phyloP scores from a whole-genome alignment of 257 asterid genomes.

The Anisodus tanguticus region DNA sequence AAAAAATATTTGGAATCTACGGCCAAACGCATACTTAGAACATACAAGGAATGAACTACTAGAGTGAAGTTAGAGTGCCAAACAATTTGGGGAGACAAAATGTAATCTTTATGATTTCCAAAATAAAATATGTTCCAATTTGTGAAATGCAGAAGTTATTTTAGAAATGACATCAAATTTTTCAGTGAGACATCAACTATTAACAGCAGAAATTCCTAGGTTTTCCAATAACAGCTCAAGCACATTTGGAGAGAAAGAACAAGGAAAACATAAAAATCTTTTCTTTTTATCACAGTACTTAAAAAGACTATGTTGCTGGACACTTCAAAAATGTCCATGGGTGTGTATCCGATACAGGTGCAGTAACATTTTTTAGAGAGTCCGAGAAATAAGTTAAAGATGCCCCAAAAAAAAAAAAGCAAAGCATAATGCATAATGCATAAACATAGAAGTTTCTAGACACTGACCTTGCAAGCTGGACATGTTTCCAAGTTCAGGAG shows the following conservation, averaged over 20 bases:
- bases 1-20: no score
- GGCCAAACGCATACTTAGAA: no score
- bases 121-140: not conserved
- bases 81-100: not conserved
- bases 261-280: not conserved
- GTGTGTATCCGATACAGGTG: no score
- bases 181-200: not conserved
- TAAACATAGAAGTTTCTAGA: not conserved
- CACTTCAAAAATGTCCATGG: no score
- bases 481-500: conserved; percentile 70
- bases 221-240: not conserved
- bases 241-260: not conserved
- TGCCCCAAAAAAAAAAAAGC: not conserved
- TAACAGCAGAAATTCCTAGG: conserved; percentile 5
- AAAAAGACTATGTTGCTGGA: no score
- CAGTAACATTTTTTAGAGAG: not conserved
- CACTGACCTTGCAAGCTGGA: conserved; percentile 74
- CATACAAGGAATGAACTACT: not conserved
- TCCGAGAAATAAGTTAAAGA: not conserved
- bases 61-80: not conserved
- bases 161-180: not conserved
- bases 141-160: not conserved
- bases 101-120: not conserved
- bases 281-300: not conserved
- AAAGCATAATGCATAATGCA: not conserved